Evolutionary conservation across 805 yeast species (phyloP).

Genomic region (Jamesozyma jinghongensis): DNA sequence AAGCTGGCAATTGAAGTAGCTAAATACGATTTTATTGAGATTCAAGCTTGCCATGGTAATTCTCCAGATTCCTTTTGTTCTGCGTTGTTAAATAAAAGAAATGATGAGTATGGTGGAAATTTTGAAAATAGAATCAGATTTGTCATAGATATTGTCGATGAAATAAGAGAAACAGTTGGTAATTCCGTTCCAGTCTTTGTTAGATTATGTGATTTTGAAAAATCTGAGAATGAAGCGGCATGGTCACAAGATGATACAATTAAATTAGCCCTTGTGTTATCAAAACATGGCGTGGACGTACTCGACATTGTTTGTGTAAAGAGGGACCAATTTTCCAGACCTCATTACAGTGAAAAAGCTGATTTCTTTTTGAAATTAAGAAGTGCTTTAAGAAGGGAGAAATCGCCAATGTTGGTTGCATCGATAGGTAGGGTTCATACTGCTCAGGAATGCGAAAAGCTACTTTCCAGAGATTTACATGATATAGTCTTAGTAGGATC

Average conservation of each 20-base stretch:
- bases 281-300: conserved; percentile 40
- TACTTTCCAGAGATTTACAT: conserved; percentile 35
- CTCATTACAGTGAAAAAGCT: background rate
- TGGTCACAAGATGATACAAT: conserved; percentile 41
- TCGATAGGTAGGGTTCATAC: conserved; percentile 39
- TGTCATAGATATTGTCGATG: conserved; percentile 40
- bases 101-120: conserved; percentile 56
- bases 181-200: conserved; percentile 39
- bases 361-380: conserved; percentile 1
- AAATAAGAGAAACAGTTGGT: conserved; percentile 34
- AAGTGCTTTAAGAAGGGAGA: conserved; percentile 3
- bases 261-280: conserved; percentile 33
- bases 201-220: conserved; percentile 41
- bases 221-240: conserved; percentile 28
- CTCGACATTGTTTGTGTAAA: conserved; percentile 46
- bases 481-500: conserved; percentile 43
- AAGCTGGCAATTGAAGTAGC: conserved; percentile 40
- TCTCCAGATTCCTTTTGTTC: conserved; percentile 42
- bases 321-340: conserved; percentile 11
- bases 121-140: conserved; percentile 49
- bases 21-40: conserved; percentile 52
- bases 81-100: conserved; percentile 40
- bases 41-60: conserved; percentile 59
- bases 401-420: conserved; percentile 30
- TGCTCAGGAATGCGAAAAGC: conserved; percentile 32